Percentiles rank a stretch among this genome's conserved stretches.
phyloP scores from a whole-genome alignment of 805 yeast genomes.

The Schwanniomyces occidentalis region DNA sequence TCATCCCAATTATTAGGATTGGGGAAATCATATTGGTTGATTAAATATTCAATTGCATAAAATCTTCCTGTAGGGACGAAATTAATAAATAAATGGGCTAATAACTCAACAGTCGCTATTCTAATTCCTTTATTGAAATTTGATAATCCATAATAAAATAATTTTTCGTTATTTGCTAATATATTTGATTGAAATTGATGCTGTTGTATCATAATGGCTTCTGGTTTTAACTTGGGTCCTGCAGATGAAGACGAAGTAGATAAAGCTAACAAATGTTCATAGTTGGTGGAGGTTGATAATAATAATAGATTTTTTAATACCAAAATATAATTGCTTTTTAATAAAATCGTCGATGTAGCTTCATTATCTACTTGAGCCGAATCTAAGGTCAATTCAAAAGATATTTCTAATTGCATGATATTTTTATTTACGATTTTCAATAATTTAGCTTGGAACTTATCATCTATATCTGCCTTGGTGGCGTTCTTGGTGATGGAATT shows the following conservation, averaged over 20 bases:
- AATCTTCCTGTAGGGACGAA: constrained; percentile 42
- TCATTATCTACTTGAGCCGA: constrained; percentile 14
- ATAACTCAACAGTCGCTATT: constrained; percentile 34
- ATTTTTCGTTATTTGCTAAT: constrained; percentile 30
- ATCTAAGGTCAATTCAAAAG: constrained; percentile 15
- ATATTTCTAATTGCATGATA: constrained; percentile 19
- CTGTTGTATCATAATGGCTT: constrained; percentile 40
- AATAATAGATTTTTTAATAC: constrained; percentile 33
- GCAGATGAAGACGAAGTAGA: constrained; percentile 36
- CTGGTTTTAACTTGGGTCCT: constrained; percentile 43
- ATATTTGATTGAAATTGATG: constrained; percentile 34
- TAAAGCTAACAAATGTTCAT: constrained; percentile 35
- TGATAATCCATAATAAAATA: constrained; percentile 28
- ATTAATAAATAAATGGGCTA: constrained; percentile 34
- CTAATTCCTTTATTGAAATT: constrained; percentile 36
- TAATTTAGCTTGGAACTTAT: constrained; percentile 37
- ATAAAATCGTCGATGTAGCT: constrained; percentile 18
- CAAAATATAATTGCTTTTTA: constrained; percentile 32
- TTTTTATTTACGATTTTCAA: constrained; percentile 31
- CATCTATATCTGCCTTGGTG: constrained; percentile 39
- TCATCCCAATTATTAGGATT: constrained; percentile 29
- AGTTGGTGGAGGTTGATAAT: constrained; percentile 34
- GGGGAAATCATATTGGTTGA: constrained; percentile 33
- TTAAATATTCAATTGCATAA: constrained; percentile 33
- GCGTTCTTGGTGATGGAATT: constrained; percentile 33